Conservation (phyloP, 352 stramenopile genomes). For the Phytophthora cryptogea region DNA sequence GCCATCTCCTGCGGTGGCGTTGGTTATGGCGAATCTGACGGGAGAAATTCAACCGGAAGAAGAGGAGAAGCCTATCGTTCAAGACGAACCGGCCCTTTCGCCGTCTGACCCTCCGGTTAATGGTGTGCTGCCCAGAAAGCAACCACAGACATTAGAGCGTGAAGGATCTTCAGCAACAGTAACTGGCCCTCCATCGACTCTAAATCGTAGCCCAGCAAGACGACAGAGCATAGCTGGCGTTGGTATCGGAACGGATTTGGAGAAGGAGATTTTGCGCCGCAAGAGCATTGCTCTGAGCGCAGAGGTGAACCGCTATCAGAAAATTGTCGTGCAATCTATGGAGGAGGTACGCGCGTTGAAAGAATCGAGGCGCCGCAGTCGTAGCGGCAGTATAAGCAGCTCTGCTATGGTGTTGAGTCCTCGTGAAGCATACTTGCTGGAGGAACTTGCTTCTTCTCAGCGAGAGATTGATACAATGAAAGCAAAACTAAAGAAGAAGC, state of each 20-base stretch:
- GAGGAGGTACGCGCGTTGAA: slow-evolving; percentile 42
- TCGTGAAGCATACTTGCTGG: slow-evolving; percentile 40
- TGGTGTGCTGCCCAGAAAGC: slow-evolving; percentile 2
- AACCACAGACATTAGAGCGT: slow-evolving; percentile 9
- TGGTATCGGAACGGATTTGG: slow-evolving; percentile 22
- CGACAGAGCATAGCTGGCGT: slow-evolving; percentile 12
- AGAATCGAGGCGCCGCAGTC: slow-evolving; percentile 37
- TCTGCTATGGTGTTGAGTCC: slow-evolving; percentile 22
- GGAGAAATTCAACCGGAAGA: slow-evolving; percentile 12
- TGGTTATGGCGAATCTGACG: slow-evolving; percentile 19
- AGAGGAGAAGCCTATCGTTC: background rate
- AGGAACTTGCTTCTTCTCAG: slow-evolving; percentile 33
- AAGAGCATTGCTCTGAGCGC: slow-evolving; percentile 40
- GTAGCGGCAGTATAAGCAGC: slow-evolving; percentile 25
- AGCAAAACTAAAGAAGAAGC: slow-evolving; percentile 23
- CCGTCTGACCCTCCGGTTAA: background rate
- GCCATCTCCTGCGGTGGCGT: slow-evolving; percentile 21
- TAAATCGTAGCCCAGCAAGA: slow-evolving; percentile 10
- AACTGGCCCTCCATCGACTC: slow-evolving; percentile 14
- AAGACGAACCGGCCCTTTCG: background rate
- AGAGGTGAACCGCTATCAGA: slow-evolving; percentile 46
- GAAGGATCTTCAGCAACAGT: slow-evolving; percentile 4
- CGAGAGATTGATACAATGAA: slow-evolving; percentile 34
- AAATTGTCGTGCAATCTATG: slow-evolving; percentile 48
- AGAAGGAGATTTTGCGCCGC: slow-evolving; percentile 45